Evolutionary conservation across 164 flowering plant species (phyloP), one percentile per base, ranked within the genome.

Genomic region (Echeveria elegans): DNA sequence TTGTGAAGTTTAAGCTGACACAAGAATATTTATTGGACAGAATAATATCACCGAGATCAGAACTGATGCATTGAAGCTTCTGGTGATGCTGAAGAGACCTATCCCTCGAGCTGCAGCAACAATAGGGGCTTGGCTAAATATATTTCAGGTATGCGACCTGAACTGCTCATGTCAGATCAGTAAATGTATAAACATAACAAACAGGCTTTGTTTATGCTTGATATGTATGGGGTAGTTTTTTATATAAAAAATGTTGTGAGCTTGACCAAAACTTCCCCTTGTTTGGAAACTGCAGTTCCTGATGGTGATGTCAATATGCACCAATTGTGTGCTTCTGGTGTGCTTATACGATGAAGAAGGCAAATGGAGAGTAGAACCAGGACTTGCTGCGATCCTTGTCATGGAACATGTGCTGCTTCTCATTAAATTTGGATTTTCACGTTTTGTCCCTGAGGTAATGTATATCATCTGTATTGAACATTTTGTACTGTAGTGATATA

Each of bases 51-150:
- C 47, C 15, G 96, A 90, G 74, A 89, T 94, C 31, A 89, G 96
- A 75, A 73, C 92, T 34, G 97, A 93, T 81, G 96, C 98, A 50
- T 69, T 94, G 66, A 90, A 94, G 78, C 79, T 94, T 72, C 90
- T 94, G 34, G 79, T 69, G 34, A 85, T 89, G 82, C 75, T 85
- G 52, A 88, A 72, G 75, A 79, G 98, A 71, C 98, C 98, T 19
- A 71, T 81, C 67, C 98, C 98, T 67, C 91, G 91, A 69, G 81
- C 85, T 63, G 85, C 87, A 65, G 84, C 90, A 30, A 88, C 95
- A 38, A 86, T 94, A 71, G 98, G 97, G 71, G 97, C 29, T 67
- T 93, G 98, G 98, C 72, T 84, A 12, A 87, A 93, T 78, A 89
- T 90, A 73, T 93, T 89, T 78, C 98, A 89, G 92, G 98, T 90